Conservation (phyloP, 1,284 basidiomycete species). For the Cutaneotrichosporon cyanovorans region DNA sequence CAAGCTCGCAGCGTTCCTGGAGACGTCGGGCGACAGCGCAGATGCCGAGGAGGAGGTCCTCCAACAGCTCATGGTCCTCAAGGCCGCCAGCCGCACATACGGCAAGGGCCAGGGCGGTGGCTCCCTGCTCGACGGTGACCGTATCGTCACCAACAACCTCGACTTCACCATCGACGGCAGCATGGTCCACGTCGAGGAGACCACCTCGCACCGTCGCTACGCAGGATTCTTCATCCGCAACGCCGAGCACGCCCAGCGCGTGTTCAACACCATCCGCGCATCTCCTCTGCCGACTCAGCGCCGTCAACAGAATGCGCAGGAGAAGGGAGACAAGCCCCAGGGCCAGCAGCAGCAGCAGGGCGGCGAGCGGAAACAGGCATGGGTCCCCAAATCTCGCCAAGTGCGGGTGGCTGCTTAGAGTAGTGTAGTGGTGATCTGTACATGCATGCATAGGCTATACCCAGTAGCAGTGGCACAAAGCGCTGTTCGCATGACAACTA, state of each 20-base stretch:
- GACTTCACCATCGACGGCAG: constrained; percentile 90
- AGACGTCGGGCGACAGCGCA: constrained; percentile 22
- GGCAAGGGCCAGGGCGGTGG: constrained; percentile 61
- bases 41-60: constrained; percentile 76
- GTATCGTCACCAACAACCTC: constrained; percentile 82
- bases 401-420: constrained; percentile 23
- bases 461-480: no score
- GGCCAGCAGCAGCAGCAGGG: constrained; percentile 7
- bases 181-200: constrained; percentile 93
- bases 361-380: constrained; percentile 15
- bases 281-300: constrained; percentile 55
- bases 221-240: constrained; percentile 97
- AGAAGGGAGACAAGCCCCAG: constrained; percentile 3
- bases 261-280: constrained; percentile 66
- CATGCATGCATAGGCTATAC: no score
- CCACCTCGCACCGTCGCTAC: constrained; percentile 81
- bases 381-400: constrained; percentile 26
- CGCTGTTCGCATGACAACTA: no score
- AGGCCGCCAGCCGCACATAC: constrained; percentile 58
- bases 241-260: constrained; percentile 78
- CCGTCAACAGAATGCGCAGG: not conserved
- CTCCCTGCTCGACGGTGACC: constrained; percentile 69
- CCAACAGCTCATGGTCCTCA: constrained; percentile 95
- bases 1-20: constrained; percentile 83
- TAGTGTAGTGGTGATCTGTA: not conserved